Base-by-base conservation (phyloP, 1,284 basidiomycete genomes). In the Rhodotorula glutinis region DNA sequence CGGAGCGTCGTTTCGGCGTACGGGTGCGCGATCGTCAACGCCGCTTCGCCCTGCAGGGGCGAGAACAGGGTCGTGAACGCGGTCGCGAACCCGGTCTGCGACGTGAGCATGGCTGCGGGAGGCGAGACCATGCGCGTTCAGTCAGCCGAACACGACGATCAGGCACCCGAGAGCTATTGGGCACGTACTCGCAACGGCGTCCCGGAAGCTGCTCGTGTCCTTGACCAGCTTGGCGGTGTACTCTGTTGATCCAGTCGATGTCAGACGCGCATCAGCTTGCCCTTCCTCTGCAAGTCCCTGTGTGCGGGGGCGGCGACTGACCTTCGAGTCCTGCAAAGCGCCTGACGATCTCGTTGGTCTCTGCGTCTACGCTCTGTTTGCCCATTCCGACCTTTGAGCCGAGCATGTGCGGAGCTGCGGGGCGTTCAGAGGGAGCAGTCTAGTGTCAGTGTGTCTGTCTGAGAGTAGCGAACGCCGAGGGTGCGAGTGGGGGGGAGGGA, bases 211-310 rank as follows among this genome's bases (percentile, higher is more conserved):
- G 74, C 89, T 90, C 52, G 90, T 87, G 77, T 99, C 94, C 81
- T 97, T 97, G 73, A 92, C 79, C 68, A 98, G 82, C 81, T 94
- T 94, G 77, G 93, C 92, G 0, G 88, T 85, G 21, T 90, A 87
- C 64, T 85, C 81, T 79, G 98, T 92, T 73, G 95, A 83, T 13
- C 14, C 10, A n/a, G 13, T 2, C 8, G 23, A 25, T 4, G 27
- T 27, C 25, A 49, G 46, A n/a, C n/a, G n/a, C 44, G 7, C 44
- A 16, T 16, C 17, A n/a, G n/a, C 21, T 25, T 25, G 46, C 23
- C 44, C 10, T 19, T 21, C n/a, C 21, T 23, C 46, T n/a, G 46
- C n/a, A n/a, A n/a, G n/a, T n/a, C n/a, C 47, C 23, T 11, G 13
- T 13, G 47, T n/a, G 14, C 21, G 5, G 29, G 40, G 3, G n/a